Evolutionary conservation across 2,329 filamentous ascomycete genomes (phyloP), one percentile per base, ranked within the genome.

Genomic region (Venturia effusa): DNA sequence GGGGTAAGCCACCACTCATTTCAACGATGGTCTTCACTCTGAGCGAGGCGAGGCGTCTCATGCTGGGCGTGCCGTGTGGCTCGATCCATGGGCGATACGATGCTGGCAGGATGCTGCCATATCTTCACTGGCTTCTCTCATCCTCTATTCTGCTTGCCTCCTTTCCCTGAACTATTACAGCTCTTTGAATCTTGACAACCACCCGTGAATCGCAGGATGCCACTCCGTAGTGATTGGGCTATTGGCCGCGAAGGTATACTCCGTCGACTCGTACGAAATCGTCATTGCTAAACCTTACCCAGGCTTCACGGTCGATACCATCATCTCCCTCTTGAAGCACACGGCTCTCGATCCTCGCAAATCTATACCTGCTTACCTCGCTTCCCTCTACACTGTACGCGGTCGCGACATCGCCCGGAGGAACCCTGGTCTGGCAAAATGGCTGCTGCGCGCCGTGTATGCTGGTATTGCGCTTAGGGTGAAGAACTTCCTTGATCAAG

Each of bases 321-420:
- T 89, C 65, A 74, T 81, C 41, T 78, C 79, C 45, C 70, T 88
- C 48, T 71, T 90, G 67, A 80, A 82, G 67, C 77, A 78, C 63
- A 90, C 86, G 0, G 78, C 81, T 7, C 76, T 90, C 65, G 88
- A 88, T 70, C 87, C 88, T 1, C 77, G 79, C 45, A 75, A 89
- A 24, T 81, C 88, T 0, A 74, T 90, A 15, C 83, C 87, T 0
- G 76, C 90, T 30, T 69, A 89, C 55, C 79, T 89, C 4, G 77
- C 86, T 27, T 82, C 84, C 10, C 81, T 82, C 34, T 87, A 84
- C 76, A 88, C 86, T n/a, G 78, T 81, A 68, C 79, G 79, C 67
- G 87, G 88, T 61, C 77, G 80, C 64, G 75, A 83, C 61, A 70
- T 88, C 22, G 76, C 81, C 4, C 74, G 78, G 11, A 40, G 69